These are phyloP conservation scores for Malus hybrid DNA, from an alignment of 331 rosid species.

Conservation along the genomic window DNA sequence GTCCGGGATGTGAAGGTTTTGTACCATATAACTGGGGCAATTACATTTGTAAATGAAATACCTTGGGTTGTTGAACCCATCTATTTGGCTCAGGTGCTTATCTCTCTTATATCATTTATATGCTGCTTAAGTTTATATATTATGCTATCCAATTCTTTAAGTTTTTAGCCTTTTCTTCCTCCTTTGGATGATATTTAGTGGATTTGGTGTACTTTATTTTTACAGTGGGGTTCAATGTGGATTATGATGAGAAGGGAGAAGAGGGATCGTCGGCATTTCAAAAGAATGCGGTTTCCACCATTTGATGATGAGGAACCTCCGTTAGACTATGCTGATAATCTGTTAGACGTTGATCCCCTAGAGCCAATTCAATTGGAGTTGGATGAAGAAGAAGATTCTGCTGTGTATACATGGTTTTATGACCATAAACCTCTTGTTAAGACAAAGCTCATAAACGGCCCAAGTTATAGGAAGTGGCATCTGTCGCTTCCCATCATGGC, in stretches of 20 bases:
- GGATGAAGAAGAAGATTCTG: conserved; percentile 95
- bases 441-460: conserved; percentile 94
- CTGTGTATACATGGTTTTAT: conserved; percentile 90
- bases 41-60: conserved; percentile 89
- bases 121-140: neutral
- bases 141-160: neutral
- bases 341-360: conserved; percentile 90
- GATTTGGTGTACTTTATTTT: neutral
- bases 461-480: conserved; percentile 97
- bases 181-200: neutral
- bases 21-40: conserved; percentile 96
- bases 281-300: conserved; percentile 97
- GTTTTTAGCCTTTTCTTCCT: neutral
- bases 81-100: conserved; percentile 82
- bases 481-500: conserved; percentile 99
- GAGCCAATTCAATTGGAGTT: conserved; percentile 92
- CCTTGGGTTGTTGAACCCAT: conserved; percentile 99
- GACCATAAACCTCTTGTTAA: conserved; percentile 96
- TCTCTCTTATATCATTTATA: neutral
- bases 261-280: conserved; percentile 97
- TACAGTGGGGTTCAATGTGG: conserved; percentile 99
- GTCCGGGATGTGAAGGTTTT: conserved; percentile 95
- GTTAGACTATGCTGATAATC: conserved; percentile 89
- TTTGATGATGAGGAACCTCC: conserved; percentile 98
- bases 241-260: conserved; percentile 99